Percentiles rank a stretch among this genome's conserved stretches.
Evolutionary conservation across 257 asterid genomes (phyloP).

Genomic region (Solanum bukasovii): DNA sequence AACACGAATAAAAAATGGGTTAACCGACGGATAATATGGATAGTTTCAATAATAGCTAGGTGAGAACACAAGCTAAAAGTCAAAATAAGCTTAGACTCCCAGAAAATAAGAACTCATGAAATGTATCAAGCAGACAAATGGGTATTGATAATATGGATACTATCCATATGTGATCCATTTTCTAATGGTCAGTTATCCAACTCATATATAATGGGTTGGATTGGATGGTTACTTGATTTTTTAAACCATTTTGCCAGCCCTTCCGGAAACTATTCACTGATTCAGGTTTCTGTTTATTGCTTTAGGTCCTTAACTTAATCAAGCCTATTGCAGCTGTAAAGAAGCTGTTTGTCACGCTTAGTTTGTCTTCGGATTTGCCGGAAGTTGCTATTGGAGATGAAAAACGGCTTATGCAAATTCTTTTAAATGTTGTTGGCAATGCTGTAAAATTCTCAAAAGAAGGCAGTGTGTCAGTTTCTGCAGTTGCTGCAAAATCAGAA

Average conservation of each 20-base stretch:
- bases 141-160: background rate
- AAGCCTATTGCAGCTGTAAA: constrained; percentile 90
- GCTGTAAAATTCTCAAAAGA: constrained; percentile 94
- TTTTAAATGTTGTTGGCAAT: constrained; percentile 81
- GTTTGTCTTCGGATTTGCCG: constrained; percentile 66
- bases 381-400: constrained; percentile 86
- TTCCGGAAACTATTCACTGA: constrained; percentile 10
- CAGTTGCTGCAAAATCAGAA: constrained; percentile 71
- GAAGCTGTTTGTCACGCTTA: constrained; percentile 52
- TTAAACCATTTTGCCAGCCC: background rate
- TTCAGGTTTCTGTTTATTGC: constrained; percentile 10
- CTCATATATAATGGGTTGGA: background rate
- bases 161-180: background rate
- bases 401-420: constrained; percentile 80
- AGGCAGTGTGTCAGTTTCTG: constrained; percentile 72
- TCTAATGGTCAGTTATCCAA: background rate
- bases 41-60: background rate
- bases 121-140: background rate
- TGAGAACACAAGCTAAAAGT: background rate
- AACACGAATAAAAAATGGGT: background rate
- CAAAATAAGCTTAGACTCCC: background rate
- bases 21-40: background rate
- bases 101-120: background rate
- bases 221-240: background rate
- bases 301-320: constrained; percentile 63